Percentiles rank a stretch among this genome's conserved stretches.
Conservation (phyloP, 108 stramenopile genomes). For the Parietichytrium sp. region DNA sequence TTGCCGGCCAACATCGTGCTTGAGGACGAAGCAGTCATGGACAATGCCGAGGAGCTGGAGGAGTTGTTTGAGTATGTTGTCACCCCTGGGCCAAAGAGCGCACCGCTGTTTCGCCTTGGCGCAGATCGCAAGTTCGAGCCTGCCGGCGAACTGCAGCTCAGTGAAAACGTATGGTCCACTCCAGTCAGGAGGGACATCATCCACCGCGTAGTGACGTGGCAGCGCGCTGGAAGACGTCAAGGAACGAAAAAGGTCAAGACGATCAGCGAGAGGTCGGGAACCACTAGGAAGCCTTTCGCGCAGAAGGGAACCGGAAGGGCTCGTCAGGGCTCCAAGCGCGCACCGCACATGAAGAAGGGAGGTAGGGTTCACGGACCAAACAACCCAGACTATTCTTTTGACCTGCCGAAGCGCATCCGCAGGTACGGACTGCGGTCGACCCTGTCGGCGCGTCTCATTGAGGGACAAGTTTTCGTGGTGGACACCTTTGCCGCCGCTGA, state of each 20-base stretch:
- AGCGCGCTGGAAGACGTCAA: neutral
- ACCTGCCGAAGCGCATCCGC: neutral
- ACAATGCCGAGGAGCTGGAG: neutral
- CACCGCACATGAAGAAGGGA: conserved; percentile 19
- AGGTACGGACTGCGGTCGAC: neutral
- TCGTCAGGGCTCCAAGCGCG: conserved; percentile 26
- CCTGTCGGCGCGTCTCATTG: conserved; percentile 4
- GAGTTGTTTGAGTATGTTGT: neutral
- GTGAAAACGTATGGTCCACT: neutral
- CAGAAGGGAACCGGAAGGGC: conserved; percentile 41
- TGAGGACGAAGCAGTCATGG: neutral
- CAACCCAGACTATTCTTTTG: neutral
- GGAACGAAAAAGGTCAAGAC: neutral
- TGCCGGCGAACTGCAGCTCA: neutral
- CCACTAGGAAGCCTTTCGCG: conserved; percentile 19
- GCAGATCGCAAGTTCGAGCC: neutral
- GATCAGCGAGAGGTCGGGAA: neutral
- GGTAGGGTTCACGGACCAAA: neutral
- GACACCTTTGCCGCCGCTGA: neutral
- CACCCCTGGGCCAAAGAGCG: neutral
- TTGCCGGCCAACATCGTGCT: neutral
- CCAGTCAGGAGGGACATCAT: neutral
- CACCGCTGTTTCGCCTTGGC: neutral
- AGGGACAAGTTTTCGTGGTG: neutral
- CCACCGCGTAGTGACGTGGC: conserved; percentile 32